A percentile compares a stretch with the other conserved stretches of the same genome.
Evolutionary conservation across 768 basidiomycete species (phyloP).

Genomic region (Suillus bovinus): DNA sequence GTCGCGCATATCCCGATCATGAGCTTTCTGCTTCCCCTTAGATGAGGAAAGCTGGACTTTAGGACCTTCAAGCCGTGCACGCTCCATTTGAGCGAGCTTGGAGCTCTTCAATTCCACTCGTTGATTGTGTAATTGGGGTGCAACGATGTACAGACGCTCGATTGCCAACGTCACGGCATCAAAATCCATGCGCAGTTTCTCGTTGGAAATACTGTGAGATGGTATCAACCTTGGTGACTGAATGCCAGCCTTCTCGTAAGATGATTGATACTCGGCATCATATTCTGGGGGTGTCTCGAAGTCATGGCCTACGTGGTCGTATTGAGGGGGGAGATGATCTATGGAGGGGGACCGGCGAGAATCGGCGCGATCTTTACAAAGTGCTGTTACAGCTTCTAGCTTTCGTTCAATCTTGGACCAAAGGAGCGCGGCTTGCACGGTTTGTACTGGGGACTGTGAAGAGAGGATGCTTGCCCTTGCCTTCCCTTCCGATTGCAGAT

Average conservation of each 20-base stretch:
- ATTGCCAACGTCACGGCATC: constrained; percentile 87
- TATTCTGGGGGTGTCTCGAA: constrained; percentile 31
- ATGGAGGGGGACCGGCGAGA: constrained; percentile 12
- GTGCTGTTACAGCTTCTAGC: constrained; percentile 63
- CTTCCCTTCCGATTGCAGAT: constrained; percentile 47
- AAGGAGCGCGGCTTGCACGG: constrained; percentile 62
- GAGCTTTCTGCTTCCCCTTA: constrained; percentile 51
- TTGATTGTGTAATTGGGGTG: constrained; percentile 90
- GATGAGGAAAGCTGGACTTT: constrained; percentile 22
- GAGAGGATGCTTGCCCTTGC: constrained; percentile 1
- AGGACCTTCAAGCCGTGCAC: constrained; percentile 51
- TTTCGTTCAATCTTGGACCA: constrained; percentile 78
- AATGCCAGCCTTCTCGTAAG: constrained; percentile 12
- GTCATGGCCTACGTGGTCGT: constrained; percentile 38
- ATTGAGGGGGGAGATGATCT: constrained; percentile 53
- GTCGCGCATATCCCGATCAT: constrained; percentile 47
- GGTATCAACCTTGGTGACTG: constrained; percentile 14
- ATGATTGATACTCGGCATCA: constrained; percentile 12
- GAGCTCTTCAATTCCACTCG: constrained; percentile 83
- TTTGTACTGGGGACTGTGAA: constrained; percentile 40
- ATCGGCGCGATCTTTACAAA: constrained; percentile 61
- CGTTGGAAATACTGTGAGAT: constrained; percentile 20
- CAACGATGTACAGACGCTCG: constrained; percentile 80
- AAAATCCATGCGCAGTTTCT: constrained; percentile 68
- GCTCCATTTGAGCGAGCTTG: constrained; percentile 73